phyloP scores from a whole-genome alignment of 176 grass and related monocot species.

The Juncus effusus region DNA sequence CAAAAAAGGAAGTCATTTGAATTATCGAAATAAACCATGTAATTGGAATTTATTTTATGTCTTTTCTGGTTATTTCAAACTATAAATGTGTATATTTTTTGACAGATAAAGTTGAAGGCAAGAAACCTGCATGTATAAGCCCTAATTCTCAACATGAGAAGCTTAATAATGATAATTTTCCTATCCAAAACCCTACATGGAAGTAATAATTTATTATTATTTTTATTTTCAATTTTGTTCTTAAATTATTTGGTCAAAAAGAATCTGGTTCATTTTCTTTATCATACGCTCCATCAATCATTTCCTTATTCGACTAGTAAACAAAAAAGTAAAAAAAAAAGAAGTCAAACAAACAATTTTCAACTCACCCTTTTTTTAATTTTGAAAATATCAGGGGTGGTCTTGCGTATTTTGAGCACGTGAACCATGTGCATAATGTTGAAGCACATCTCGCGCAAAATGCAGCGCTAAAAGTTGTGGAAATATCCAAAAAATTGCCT shows the following conservation, averaged over 20 bases:
- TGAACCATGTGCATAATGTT: conserved; percentile 42
- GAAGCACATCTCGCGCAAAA: conserved; percentile 47
- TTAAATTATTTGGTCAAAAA: too few relatives aligned
- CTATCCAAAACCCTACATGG: conserved; percentile 6
- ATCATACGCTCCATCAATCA: too few relatives aligned
- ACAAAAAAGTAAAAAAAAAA: too few relatives aligned
- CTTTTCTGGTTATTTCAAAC: background rate
- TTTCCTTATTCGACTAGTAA: too few relatives aligned
- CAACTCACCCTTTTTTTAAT: background rate
- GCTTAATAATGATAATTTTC: conserved; percentile 5
- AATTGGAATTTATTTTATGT: background rate
- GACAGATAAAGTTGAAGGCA: conserved; percentile 1
- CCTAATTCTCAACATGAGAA: conserved; percentile 1
- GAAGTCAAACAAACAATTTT: background rate
- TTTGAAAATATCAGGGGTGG: conserved; percentile 40
- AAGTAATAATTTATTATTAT: conserved; percentile 16
- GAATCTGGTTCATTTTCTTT: too few relatives aligned
- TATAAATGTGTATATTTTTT: background rate
- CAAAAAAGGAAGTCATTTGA: too few relatives aligned
- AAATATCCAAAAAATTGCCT: conserved; percentile 55
- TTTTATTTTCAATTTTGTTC: background rate
- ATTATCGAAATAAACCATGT: background rate
- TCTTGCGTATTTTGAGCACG: conserved; percentile 49
- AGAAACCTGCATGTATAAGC: conserved; percentile 5
- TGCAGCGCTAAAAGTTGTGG: conserved; percentile 35